Evolutionary conservation across 1,284 basidiomycete species (phyloP), one percentile per base, ranked within the genome.

Genomic region (Polyporus tsugae): DNA sequence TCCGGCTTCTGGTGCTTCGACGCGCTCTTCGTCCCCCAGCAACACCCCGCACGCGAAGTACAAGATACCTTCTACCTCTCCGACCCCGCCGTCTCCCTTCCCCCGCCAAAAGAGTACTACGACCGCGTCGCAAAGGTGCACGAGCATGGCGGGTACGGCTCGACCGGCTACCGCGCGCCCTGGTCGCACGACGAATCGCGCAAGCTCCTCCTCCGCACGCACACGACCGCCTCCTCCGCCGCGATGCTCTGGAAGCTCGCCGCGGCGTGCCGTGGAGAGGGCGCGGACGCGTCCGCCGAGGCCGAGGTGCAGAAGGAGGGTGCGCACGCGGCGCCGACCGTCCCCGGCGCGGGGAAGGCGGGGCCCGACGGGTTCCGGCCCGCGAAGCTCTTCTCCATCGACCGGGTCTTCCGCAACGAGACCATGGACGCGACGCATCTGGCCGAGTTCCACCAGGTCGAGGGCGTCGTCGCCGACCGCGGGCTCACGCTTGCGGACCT

Each of bases 1-100:
- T 98, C 96, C 35, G 94, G 94, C 42, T 99, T 99, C 89, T 99
- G 98, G 98, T 98, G 97, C 80, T 99, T 99, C 81, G 98, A 99
- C 80, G 92, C 97, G 10, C 88, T 99, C 73, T 99, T 98, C 80
- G 98, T 99, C 0, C 98, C 98, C 1, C 98, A 99, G 79, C 97
- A 99, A 82, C 98, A 99, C 83, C 97, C 98, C 22, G 98, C 98
- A 35, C 91, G 98, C 78, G 98, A 99, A 75, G 81, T 99, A 62
- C 98, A 99, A 82, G 98, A 99, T 78, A 99, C 98, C 7, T 99
- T 99, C 87, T 99, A 99, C 81, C 87, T 99, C 62, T 98, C 97
- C 71, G 94, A 99, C 81, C 97, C 98, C 1, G 86, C 89, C 46
- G 84, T 84, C 29, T 91, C 97, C 2, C 88, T 94, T 58, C 82